phyloP scores from a whole-genome alignment of 2,329 filamentous ascomycete species.

The Metarhizium humberi region DNA sequence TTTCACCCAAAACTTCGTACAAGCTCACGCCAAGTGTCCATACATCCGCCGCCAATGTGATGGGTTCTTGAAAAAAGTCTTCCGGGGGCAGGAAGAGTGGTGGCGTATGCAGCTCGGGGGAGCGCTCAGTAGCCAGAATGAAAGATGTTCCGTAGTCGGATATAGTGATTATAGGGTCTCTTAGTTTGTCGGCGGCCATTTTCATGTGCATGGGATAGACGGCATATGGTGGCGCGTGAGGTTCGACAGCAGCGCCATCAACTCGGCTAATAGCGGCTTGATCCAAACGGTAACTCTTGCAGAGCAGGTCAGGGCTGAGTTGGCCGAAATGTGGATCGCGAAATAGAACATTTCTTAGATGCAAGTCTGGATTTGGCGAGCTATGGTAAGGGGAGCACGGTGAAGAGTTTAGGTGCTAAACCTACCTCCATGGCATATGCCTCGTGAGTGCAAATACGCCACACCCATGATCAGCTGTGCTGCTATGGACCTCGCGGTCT shows the following conservation, averaged over 20 bases:
- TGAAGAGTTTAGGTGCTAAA: too few species aligned
- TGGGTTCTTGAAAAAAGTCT: conserved; percentile 13
- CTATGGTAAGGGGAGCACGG: not conserved
- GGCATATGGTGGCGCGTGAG: conserved; percentile 12
- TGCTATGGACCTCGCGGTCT: too few species aligned
- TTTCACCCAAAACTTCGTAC: conserved; percentile 8
- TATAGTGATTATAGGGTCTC: conserved; percentile 3
- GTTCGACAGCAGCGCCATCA: conserved; percentile 9
- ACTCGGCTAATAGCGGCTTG: conserved; percentile 6
- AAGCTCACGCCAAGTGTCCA: conserved; percentile 15
- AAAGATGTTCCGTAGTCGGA: conserved; percentile 16
- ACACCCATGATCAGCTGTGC: too few species aligned
- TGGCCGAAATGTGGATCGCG: not conserved
- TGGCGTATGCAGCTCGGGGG: conserved; percentile 11
- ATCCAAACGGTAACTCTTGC: conserved; percentile 7
- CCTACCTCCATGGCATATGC: too few species aligned
- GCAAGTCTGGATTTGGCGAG: conserved; percentile 12
- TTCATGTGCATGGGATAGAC: conserved; percentile 10
- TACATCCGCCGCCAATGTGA: conserved; percentile 13
- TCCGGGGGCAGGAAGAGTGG: conserved; percentile 13
- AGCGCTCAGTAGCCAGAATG: conserved; percentile 3
- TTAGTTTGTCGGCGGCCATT: conserved; percentile 8
- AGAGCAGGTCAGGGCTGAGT: conserved; percentile 7
- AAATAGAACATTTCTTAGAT: conserved; percentile 19
- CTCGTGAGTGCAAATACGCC: too few species aligned